Conservation (phyloP, 495 filamentous ascomycete species). For the Amorphotheca resinae region DNA sequence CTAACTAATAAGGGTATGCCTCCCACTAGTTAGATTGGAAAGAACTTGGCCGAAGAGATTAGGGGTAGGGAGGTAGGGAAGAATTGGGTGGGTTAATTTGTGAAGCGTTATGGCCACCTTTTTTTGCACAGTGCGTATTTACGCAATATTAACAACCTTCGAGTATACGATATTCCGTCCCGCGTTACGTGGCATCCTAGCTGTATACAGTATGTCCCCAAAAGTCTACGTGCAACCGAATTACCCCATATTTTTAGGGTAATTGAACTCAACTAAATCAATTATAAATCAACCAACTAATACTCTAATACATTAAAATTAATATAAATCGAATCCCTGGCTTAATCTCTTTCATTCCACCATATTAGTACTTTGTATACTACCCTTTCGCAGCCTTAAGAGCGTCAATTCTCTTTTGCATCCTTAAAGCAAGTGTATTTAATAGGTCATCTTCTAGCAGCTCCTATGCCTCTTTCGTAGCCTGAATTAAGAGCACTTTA, state of each 20-base stretch:
- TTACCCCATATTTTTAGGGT: not conserved
- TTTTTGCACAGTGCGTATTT: slow-evolving; percentile 5
- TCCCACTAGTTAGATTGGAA: slow-evolving; percentile 8
- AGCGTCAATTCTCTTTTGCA: slow-evolving; percentile 8
- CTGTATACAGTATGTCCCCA: not conserved
- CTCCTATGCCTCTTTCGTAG: slow-evolving; percentile 4
- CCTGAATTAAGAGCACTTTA: not conserved
- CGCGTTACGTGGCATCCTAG: too few relatives aligned
- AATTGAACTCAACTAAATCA: not conserved
- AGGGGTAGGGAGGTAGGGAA: not conserved
- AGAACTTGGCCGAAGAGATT: slow-evolving; percentile 9
- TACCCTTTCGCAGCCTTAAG: slow-evolving; percentile 3
- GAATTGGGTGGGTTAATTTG: slow-evolving; percentile 7
- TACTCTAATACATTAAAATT: not conserved
- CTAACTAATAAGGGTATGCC: slow-evolving; percentile 5
- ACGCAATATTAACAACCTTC: slow-evolving; percentile 9
- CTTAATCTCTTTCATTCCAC: not conserved
- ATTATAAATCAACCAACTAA: not conserved
- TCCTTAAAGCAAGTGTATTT: slow-evolving; percentile 6
- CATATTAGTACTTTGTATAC: slow-evolving; percentile 12
- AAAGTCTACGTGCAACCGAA: not conserved
- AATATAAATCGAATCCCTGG: not conserved
- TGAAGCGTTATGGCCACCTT: not conserved
- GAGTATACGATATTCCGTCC: too few relatives aligned
- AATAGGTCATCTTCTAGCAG: slow-evolving; percentile 1